These are phyloP conservation scores for Aspergillus pseudoglaucus DNA, from an alignment of 2,329 filamentous ascomycete genomes.

Conservation along the genomic window DNA sequence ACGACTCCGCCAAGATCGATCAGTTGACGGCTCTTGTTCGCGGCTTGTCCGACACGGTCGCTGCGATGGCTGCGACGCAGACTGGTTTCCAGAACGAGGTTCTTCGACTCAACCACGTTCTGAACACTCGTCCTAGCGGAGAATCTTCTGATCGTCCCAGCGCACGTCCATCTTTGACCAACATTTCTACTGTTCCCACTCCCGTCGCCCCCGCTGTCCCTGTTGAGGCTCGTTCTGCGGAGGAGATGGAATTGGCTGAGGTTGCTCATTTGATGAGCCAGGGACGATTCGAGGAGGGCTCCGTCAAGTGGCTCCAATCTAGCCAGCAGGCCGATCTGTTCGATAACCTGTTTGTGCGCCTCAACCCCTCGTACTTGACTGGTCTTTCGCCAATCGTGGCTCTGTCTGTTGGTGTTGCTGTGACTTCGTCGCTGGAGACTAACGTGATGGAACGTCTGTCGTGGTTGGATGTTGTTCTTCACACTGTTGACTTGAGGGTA, in stretches of 20 bases:
- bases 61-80: slow-evolving; percentile 39
- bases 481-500: slow-evolving; percentile 49
- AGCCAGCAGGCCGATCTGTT: slow-evolving; percentile 54
- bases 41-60: slow-evolving; percentile 47
- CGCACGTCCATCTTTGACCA: slow-evolving; percentile 11
- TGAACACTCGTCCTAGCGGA: slow-evolving; percentile 19
- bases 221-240: slow-evolving; percentile 19
- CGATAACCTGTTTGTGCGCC: slow-evolving; percentile 53
- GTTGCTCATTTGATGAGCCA: slow-evolving; percentile 36
- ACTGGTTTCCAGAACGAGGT: slow-evolving; percentile 37
- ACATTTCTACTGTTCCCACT: not conserved
- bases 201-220: slow-evolving; percentile 6
- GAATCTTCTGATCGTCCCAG: slow-evolving; percentile 7
- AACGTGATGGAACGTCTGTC: slow-evolving; percentile 50
- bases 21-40: slow-evolving; percentile 53
- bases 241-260: slow-evolving; percentile 37
- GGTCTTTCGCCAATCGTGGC: slow-evolving; percentile 52
- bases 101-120: slow-evolving; percentile 27
- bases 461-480: slow-evolving; percentile 54
- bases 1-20: slow-evolving; percentile 53
- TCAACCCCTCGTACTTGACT: slow-evolving; percentile 51
- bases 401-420: slow-evolving; percentile 57
- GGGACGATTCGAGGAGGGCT: slow-evolving; percentile 39
- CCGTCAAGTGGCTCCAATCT: slow-evolving; percentile 57
- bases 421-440: slow-evolving; percentile 50